Conservation (phyloP, 2,329 filamentous ascomycete genomes). For the Tolypocladium tundrense region DNA sequence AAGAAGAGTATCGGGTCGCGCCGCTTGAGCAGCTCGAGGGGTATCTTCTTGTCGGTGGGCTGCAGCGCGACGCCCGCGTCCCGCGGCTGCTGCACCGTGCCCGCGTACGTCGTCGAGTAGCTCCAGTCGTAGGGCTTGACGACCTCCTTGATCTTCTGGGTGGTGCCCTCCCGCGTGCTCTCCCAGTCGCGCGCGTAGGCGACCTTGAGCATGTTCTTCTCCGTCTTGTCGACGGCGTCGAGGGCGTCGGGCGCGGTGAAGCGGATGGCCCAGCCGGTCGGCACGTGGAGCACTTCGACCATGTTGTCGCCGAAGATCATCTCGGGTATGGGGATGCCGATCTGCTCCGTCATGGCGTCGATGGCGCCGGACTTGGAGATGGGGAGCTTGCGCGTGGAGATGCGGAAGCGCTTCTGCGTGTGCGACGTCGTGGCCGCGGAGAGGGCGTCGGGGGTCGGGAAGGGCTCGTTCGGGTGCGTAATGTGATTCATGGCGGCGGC, state of each 20-base stretch:
- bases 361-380: constrained; percentile 91
- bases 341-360: constrained; percentile 65
- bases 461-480: constrained; percentile 38
- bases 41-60: constrained; percentile 46
- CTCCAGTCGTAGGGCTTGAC: constrained; percentile 98
- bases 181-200: constrained; percentile 85
- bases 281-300: constrained; percentile 62
- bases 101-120: constrained; percentile 81
- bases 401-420: constrained; percentile 56
- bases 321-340: constrained; percentile 85
- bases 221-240: constrained; percentile 89
- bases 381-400: constrained; percentile 80
- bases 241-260: constrained; percentile 85
- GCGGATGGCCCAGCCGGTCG: constrained; percentile 64
- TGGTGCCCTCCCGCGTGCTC: constrained; percentile 58
- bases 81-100: constrained; percentile 42
- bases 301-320: constrained; percentile 99
- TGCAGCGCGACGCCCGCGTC: neutral
- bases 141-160: constrained; percentile 82
- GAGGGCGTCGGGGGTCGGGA: constrained; percentile 39
- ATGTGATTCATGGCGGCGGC: constrained; percentile 26
- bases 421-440: constrained; percentile 45
- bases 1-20: constrained; percentile 94
- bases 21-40: constrained; percentile 74
- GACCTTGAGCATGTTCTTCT: constrained; percentile 81